Conservation (phyloP, 139 green algal genomes). For the Volvox reticuliferus region DNA sequence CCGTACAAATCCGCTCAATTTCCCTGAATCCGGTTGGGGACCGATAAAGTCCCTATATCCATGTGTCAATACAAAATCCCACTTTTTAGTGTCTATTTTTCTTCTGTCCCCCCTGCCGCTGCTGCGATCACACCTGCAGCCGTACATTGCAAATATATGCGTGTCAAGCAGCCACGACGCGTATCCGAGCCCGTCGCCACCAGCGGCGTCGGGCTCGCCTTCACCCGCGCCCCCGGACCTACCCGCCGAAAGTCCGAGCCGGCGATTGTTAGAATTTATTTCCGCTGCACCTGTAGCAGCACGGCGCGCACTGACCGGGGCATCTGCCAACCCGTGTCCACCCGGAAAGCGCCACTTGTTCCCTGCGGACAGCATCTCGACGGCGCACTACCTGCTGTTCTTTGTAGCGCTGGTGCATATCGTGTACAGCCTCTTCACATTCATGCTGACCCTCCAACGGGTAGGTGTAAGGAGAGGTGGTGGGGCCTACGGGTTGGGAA, state of each 20-base stretch:
- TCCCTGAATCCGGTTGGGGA: no score
- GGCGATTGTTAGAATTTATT: not conserved
- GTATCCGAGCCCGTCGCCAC: not conserved
- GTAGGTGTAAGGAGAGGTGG: not conserved
- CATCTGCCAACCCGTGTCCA: not conserved
- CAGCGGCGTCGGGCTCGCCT: not conserved
- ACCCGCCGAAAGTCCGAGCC: not conserved
- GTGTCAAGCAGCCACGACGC: not conserved
- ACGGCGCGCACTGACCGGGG: not conserved
- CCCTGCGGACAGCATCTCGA: conserved; percentile 6
- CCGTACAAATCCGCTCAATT: no score
- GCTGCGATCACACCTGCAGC: not conserved
- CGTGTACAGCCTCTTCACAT: conserved; percentile 44
- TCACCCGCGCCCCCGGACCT: not conserved
- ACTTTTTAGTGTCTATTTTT: no score
- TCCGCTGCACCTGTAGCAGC: not conserved
- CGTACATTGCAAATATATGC: conserved; percentile 40
- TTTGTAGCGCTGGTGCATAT: conserved; percentile 41
- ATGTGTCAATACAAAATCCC: no score
- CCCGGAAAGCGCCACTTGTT: conserved; percentile 34
- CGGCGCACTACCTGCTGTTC: conserved; percentile 41
- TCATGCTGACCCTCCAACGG: conserved; percentile 40
- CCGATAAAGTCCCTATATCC: no score
- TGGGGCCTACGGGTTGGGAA: no score
- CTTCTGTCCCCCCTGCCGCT: not conserved